Evolutionary conservation across 345 rosid genomes (phyloP), one percentile per base, ranked within the genome.

Genomic region (Hypericum androsaemum): DNA sequence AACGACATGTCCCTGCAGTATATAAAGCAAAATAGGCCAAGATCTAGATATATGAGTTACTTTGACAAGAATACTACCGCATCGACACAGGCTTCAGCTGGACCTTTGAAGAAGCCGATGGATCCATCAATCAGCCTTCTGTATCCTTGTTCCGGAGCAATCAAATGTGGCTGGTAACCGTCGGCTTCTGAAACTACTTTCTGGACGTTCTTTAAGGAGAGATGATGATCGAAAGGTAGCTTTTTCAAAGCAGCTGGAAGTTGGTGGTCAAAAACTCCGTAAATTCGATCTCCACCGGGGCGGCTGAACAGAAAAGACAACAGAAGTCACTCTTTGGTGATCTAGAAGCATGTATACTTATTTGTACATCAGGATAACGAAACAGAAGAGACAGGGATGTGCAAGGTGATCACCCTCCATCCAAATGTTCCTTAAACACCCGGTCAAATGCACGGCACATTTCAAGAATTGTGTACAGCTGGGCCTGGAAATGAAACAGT

Each of bases 121-220:
- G 98, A 79, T 56, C 94, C 97, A 72, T 92, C 97, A 70, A 92
- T 92, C 55, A 92, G 90, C 75, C 98, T 81, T 80, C 97, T 81
- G 62, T 92, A 92, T 59, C 97, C 98, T 79, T 92, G 98, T 62
- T 92, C 98, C 47, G 97, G 97, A 74, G 98, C 98, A 69, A 92
- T 88, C 71, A 92, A 75, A 80, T 92, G 98, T 57, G 98, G 98
- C 73, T 92, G 98, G 74, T 92, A 92, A 72, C 98, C 98, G 77
- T 92, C 98, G 53, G 98, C 98, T 74, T 92, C 85, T 47, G 97
- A 85, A 48, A 92, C 98, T 57, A 92, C 90, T 69, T 80, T 92
- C 67, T 85, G 95, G 52, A 92, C 98, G 81, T 88, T 92, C 77
- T 80, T 92, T 45, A 77, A 58, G 39, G 97, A 88, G 62, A 92